Evolutionary conservation across 352 stramenopile genomes (phyloP), one percentile per base, ranked within the genome.

Genomic region (Paralagenidium karlingii): DNA sequence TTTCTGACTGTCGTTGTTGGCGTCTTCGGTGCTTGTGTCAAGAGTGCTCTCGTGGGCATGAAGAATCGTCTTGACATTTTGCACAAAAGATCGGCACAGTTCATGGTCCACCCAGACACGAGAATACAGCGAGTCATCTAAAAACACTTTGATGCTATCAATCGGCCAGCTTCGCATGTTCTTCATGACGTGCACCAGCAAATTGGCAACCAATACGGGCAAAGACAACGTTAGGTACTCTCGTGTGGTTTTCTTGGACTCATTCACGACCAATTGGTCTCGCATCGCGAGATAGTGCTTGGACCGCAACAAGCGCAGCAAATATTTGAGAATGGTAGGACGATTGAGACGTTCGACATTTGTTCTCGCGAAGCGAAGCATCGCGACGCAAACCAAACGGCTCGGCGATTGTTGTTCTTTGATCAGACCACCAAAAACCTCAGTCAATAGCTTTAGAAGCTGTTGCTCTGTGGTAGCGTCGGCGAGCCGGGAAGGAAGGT

Each of bases 91-190:
- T 20, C 63, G 64, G 31, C 75, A 88, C n/a, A 86, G 48, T 24
- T 87, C 73, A 34, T 89, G 70, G 38, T 92, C 76, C 0, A 92
- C 78, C 78, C 78, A 92, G 11, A 79, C 53, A 32, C 78, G 65
- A n/a, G 68, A 62, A 45, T 74, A 75, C 9, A 92, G 55, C 4
- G 78, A 84, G 51, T 92, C 78, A 29, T 89, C 76, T 3, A 92
- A 47, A 53, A 88, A 92, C 13, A 92, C 78, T 47, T 89, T 92
- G 24, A 88, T 63, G 39, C 69, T 88, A 47, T 92, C 78, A 18
- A 82, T 56, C 12, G 75, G 70, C 75, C 75, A 89, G 5, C 65
- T 58, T 10, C 64, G 40, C 13, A 32, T 42, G 33, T 75, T 49
- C 67, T 83, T 24, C 15, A 29, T 41, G 1, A 36, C 33, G 22